Base-by-base conservation (phyloP, 1,139 yeast species). In the Zygosaccharomyces sapae region DNA sequence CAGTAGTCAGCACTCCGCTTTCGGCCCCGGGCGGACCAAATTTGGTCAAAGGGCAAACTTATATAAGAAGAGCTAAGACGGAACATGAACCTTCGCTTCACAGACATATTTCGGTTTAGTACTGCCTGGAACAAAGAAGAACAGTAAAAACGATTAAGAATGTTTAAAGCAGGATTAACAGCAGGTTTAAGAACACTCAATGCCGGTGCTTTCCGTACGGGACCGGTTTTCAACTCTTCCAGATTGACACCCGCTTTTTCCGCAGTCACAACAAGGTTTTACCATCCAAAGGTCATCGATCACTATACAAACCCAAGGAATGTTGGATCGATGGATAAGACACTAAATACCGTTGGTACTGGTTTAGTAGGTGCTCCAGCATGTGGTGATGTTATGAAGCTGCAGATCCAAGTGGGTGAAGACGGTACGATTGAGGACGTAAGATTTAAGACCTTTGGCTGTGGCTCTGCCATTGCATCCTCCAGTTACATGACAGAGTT, bases 351-450 rank as follows among this genome's bases (percentile, higher is more conserved):
- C 57, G 97, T 92, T n/a, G 98, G 98, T 38, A 92, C 98, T 1
- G 98, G 98, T 1, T 77, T 92, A 39, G 98, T 92, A 16, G 92
- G 98, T 46, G 98, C 98, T 0, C 98, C 98, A 48, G 98, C 98
- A 0, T 92, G 98, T 73, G 98, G 98, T 50, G 98, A 92, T 73
- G 98, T 92, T 45, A 92, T 92, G 97, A 84, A 95, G 71, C 77
- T 92, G 57, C 98, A 92, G 69, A 92, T 92, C 62, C 81, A 90
- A 64, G 98, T 92, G 13, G 83, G 83, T 58, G 97, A 89, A 59
- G 83, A 79, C 48, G 98, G 98, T 1, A 76, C 86, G 49, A 92
- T 92, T 61, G 81, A 86, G 67, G 96, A 92, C 67, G 98, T 92
- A 56, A 92, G 89, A 71, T 92, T 92, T 73, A 92, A 92, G 79